Base-by-base conservation (phyloP, 306 rosid species). In the Ochetophila trinervis region DNA sequence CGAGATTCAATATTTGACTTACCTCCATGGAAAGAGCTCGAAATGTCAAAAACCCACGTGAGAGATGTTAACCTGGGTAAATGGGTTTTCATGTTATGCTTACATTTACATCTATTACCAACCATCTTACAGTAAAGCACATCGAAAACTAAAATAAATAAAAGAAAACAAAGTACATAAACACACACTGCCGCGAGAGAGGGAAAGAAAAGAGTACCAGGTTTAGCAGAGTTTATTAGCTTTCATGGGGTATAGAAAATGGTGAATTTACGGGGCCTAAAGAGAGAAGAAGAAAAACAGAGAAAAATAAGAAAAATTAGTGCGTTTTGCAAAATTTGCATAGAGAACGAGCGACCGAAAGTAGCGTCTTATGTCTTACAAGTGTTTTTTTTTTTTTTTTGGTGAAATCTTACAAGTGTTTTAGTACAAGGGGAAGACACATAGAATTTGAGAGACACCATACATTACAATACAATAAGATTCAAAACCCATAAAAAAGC, bases 61-160 rank as follows among this genome's bases (percentile, higher is more conserved):
- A 78, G 74, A 80, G 44, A 76, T 62, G 27, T 71, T n/a, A 74
- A 65, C 85, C 77, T 78, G 76, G 70, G 79, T 79, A 74, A 87
- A 76, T 74, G 83, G 88, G 80, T 66, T 74, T 51, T 49, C 63
- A 78, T 72, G 79, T 69, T 73, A 49, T 24, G 53, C 73, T 72
- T 73, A 74, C 83, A 77, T 79, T 80, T 73, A 71, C 74, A 80
- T 77, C 68, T 69, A 63, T 47, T 62, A 49, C 37, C 53, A 71
- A 50, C 48, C 61, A 27, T 73, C 58, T 50, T 47, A 73, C 51
- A 42, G 64, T 22, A 36, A 74, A 62, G 55, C 53, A 51, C 51
- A 66, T 74, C 71, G 65, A 78, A n/a, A 50, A 68, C 56, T 30
- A 74, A 73, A 27, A 78, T 34, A 24, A 55, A n/a, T n/a, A n/a